Percentiles rank a stretch among this genome's conserved stretches.
Conservation (phyloP, 805 yeast genomes). For the Candida awuae region DNA sequence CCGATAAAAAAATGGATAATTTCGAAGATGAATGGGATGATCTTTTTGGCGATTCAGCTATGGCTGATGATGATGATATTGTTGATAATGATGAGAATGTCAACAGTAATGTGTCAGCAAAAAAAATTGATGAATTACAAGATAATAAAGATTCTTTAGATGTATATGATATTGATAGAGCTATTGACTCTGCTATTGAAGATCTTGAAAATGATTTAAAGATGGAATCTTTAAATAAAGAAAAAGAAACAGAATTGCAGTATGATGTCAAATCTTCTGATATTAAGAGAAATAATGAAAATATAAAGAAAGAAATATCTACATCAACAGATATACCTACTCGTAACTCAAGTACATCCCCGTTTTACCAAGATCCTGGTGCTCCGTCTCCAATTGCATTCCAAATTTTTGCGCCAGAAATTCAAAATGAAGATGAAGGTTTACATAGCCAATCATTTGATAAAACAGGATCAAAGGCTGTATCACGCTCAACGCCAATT, state of each 20-base stretch:
- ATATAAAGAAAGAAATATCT: background rate
- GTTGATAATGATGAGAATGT: conserved; percentile 9
- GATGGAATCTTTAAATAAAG: conserved; percentile 1
- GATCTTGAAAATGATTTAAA: conserved; percentile 14
- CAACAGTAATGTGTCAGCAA: too few species aligned
- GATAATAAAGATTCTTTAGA: conserved; percentile 15
- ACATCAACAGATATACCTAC: too few species aligned
- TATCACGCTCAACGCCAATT: conserved; percentile 28
- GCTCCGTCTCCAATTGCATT: conserved; percentile 67
- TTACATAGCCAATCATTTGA: conserved; percentile 11
- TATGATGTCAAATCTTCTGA: too few species aligned
- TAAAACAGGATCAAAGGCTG: background rate
- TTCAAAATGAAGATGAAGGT: conserved; percentile 19
- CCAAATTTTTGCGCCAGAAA: conserved; percentile 33
- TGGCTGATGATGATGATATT: conserved; percentile 9
- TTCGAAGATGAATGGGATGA: conserved; percentile 26
- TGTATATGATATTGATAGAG: conserved; percentile 9
- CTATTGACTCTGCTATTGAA: conserved; percentile 6
- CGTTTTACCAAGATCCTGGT: conserved; percentile 69
- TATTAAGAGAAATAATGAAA: too few species aligned
- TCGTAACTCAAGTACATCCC: conserved; percentile 43
- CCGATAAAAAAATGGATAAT: conserved; percentile 4
- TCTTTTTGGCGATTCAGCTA: conserved; percentile 20
- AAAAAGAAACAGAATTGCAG: background rate
- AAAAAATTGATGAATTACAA: conserved; percentile 21